Conservation (phyloP, 1,284 basidiomycete species). For the Ustilago nuda region DNA sequence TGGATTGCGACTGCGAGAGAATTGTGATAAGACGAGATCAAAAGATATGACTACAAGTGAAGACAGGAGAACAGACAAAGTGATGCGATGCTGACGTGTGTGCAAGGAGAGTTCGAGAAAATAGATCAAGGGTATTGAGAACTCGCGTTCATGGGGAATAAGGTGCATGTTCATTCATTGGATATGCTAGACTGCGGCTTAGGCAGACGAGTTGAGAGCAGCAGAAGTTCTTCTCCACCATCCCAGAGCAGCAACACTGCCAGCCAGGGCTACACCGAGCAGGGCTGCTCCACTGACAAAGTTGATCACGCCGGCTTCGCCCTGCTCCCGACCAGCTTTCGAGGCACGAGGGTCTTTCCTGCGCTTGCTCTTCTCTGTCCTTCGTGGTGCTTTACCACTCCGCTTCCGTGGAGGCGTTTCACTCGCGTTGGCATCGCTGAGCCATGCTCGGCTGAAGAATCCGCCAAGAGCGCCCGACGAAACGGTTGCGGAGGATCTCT, state of each 20-base stretch:
- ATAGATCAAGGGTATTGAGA: background rate
- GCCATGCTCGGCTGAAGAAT: constrained; percentile 28
- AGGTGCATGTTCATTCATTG: background rate
- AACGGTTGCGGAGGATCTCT: constrained; percentile 3
- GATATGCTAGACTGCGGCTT: background rate
- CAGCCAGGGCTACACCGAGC: constrained; percentile 48
- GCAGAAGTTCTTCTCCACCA: constrained; percentile 53
- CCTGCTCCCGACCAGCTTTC: constrained; percentile 11
- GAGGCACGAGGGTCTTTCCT: constrained; percentile 21
- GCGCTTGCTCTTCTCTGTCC: constrained; percentile 27
- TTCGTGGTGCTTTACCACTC: constrained; percentile 23
- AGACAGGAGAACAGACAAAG: background rate
- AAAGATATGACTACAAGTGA: constrained; percentile 14
- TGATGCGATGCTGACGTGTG: constrained; percentile 10
- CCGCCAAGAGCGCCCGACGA: constrained; percentile 16
- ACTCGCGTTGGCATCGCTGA: constrained; percentile 12
- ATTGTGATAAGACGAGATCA: background rate
- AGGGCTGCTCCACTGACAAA: constrained; percentile 54
- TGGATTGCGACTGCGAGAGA: constrained; percentile 1
- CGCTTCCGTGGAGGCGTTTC: constrained; percentile 18
- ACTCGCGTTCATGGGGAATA: background rate
- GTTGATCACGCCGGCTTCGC: constrained; percentile 45
- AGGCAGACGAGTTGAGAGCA: constrained; percentile 37
- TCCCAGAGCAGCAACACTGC: constrained; percentile 47
- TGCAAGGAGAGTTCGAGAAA: background rate